These are phyloP conservation scores for Leccinum glutinopallens DNA, from an alignment of 1,284 basidiomycete genomes.

Conservation along the genomic window DNA sequence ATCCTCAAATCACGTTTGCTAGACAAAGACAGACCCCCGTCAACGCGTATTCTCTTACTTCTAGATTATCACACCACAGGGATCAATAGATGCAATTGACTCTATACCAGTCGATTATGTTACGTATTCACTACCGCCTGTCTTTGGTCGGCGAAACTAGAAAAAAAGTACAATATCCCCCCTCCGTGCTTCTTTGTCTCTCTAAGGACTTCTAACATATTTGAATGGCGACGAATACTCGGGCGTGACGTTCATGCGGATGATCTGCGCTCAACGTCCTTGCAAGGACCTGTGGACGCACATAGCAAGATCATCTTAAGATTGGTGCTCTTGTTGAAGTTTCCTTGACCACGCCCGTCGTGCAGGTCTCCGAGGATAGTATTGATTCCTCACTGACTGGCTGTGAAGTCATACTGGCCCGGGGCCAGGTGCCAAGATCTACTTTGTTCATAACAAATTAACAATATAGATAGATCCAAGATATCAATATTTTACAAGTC, in stretches of 20 bases:
- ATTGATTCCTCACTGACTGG: too few relatives aligned
- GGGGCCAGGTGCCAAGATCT: neutral
- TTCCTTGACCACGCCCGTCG: neutral
- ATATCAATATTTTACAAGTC: too few relatives aligned
- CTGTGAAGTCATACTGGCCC: neutral
- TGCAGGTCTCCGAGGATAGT: too few relatives aligned
- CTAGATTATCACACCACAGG: conserved; percentile 25
- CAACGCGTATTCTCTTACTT: conserved; percentile 16
- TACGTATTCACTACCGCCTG: neutral
- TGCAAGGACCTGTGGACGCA: too few relatives aligned
- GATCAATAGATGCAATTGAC: conserved; percentile 11
- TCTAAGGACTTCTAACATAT: neutral
- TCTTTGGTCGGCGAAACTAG: neutral
- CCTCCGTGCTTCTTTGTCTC: neutral
- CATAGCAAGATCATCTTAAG: neutral
- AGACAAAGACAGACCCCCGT: conserved; percentile 20
- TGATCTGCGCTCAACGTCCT: neutral
- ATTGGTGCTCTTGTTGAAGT: neutral
- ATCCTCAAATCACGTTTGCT: conserved; percentile 21
- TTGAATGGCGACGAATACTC: neutral
- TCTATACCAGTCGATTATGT: neutral
- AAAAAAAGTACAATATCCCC: neutral
- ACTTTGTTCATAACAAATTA: too few relatives aligned
- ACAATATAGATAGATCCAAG: neutral
- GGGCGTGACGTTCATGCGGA: too few relatives aligned